Evolutionary conservation across 306 rosid species (phyloP).

Genomic region (Cyamopsis tetragonoloba): DNA sequence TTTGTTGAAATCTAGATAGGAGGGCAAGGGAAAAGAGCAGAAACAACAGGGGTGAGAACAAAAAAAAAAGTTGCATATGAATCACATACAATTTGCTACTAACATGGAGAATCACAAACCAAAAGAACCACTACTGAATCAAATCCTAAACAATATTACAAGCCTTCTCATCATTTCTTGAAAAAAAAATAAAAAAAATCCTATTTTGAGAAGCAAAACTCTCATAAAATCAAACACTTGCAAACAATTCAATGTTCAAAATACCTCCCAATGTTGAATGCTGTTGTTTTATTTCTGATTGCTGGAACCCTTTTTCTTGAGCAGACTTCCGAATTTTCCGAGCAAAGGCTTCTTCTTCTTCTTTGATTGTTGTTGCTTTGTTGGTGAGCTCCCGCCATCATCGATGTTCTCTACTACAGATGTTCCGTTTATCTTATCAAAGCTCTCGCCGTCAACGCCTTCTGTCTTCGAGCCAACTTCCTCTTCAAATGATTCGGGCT

Average conservation of each 20-base stretch:
- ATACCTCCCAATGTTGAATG: constrained; percentile 32
- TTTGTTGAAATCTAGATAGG: constrained; percentile 13
- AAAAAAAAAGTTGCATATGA: background rate
- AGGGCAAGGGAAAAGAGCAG: constrained; percentile 20
- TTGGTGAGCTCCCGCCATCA: constrained; percentile 50
- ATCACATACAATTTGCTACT: constrained; percentile 34
- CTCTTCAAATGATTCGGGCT: constrained; percentile 67
- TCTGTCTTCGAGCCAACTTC: constrained; percentile 66
- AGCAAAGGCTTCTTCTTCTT: constrained; percentile 90
- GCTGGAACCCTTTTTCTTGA: constrained; percentile 77
- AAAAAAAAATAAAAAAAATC: too few relatives aligned
- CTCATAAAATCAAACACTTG: constrained; percentile 51
- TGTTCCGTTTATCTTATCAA: constrained; percentile 65
- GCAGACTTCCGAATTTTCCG: constrained; percentile 84
- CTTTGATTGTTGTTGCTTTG: constrained; percentile 68
- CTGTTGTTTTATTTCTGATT: constrained; percentile 56
- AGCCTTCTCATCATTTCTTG: constrained; percentile 47
- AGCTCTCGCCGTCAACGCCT: constrained; percentile 43
- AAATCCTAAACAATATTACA: constrained; percentile 47
- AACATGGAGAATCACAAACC: constrained; percentile 30
- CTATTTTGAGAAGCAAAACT: constrained; percentile 50
- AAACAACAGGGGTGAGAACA: background rate
- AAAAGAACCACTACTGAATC: constrained; percentile 14
- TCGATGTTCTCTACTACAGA: constrained; percentile 45
- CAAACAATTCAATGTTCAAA: constrained; percentile 48